Evolutionary conservation across 2,329 filamentous ascomycete genomes (phyloP).

Genomic region (Albophoma yamanashiensis): DNA sequence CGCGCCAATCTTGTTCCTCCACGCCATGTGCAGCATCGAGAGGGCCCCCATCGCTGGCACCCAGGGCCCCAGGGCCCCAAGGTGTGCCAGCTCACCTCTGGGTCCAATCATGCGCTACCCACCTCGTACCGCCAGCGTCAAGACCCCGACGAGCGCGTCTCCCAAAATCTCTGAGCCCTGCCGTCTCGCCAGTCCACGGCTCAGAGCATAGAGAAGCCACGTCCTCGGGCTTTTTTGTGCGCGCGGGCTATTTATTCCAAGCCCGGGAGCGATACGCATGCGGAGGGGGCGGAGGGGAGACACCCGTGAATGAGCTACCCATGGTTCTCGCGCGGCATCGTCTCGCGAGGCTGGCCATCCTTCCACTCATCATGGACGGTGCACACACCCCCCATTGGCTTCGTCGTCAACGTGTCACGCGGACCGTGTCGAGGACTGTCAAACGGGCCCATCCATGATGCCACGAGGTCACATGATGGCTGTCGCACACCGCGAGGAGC

Average conservation of each 20-base stretch:
- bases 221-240: neutral
- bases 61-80: neutral
- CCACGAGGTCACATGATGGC: neutral
- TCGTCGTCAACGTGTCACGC: neutral
- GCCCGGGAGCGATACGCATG: neutral
- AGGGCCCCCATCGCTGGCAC: neutral
- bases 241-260: neutral
- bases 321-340: neutral
- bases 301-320: neutral
- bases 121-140: neutral
- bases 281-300: no score
- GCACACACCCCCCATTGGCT: neutral
- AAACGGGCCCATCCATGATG: neutral
- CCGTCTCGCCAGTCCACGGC: neutral
- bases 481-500: neutral
- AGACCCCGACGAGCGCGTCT: neutral
- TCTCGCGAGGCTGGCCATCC: neutral
- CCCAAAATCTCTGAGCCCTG: neutral
- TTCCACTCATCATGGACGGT: neutral
- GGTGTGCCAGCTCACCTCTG: conserved; percentile 12
- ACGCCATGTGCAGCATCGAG: conserved; percentile 13
- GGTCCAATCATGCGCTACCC: conserved; percentile 18
- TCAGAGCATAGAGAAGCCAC: neutral
- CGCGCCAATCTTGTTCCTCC: conserved; percentile 15
- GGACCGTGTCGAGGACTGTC: neutral